These are phyloP conservation scores for Microbotryum intermedium DNA, from an alignment of 1,284 basidiomycete genomes.

Conservation along the genomic window DNA sequence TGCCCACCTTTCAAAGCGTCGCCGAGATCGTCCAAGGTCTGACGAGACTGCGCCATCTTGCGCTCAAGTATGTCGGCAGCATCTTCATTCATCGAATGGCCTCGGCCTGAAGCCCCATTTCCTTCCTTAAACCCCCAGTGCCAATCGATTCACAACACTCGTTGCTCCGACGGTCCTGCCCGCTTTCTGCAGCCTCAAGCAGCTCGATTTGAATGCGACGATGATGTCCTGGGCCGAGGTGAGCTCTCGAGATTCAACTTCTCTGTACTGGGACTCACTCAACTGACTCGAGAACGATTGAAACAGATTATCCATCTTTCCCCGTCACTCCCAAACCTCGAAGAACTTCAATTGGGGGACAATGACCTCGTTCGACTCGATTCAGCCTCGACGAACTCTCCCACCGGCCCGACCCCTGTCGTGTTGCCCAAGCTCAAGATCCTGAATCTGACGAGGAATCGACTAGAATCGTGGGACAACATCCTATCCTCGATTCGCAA, in stretches of 20 bases:
- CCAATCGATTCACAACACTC: conserved; percentile 50
- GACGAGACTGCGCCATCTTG: conserved; percentile 54
- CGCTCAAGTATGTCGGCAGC: conserved; percentile 56
- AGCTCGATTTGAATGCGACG: conserved; percentile 68
- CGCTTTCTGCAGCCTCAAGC: conserved; percentile 53
- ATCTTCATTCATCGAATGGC: conserved; percentile 39
- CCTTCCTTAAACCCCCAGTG: conserved; percentile 43
- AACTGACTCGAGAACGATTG: neutral
- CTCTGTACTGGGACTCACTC: neutral
- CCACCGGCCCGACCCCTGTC: conserved; percentile 8
- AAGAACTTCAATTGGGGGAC: conserved; percentile 63
- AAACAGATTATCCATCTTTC: conserved; percentile 44
- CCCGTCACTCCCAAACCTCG: conserved; percentile 53
- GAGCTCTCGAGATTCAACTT: conserved; percentile 7
- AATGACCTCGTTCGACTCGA: conserved; percentile 51
- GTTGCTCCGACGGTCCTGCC: conserved; percentile 28
- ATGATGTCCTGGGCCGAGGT: conserved; percentile 63
- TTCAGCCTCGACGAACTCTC: conserved; percentile 20
- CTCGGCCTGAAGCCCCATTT: neutral
- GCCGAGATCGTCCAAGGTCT: conserved; percentile 59
- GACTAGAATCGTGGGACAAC: conserved; percentile 53
- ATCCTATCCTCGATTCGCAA: conserved; percentile 46
- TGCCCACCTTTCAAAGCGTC: conserved; percentile 63
- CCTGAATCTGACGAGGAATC: conserved; percentile 70
- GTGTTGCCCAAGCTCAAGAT: conserved; percentile 42